These are phyloP conservation scores for Galerina marginata DNA, from an alignment of 768 basidiomycete species.

Conservation along the genomic window DNA sequence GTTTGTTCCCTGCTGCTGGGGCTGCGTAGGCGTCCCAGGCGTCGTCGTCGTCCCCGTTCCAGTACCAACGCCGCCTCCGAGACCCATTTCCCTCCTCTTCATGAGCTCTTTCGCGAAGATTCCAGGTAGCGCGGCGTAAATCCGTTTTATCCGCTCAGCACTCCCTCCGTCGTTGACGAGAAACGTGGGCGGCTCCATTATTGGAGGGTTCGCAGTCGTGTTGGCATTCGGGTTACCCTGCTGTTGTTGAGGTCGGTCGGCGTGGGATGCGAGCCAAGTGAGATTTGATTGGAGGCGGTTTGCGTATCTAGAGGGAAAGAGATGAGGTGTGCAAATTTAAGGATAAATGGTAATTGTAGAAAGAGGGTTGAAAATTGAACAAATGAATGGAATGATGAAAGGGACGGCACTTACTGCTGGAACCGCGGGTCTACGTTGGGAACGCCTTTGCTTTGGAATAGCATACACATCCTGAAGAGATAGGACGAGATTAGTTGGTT, in stretches of 20 bases:
- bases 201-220: constrained; percentile 49
- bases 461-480: constrained; percentile 58
- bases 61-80: constrained; percentile 6
- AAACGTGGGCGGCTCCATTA: constrained; percentile 59
- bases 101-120: constrained; percentile 69
- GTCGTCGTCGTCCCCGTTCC: background rate
- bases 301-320: constrained; percentile 51
- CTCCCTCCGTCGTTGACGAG: constrained; percentile 45
- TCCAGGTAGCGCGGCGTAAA: constrained; percentile 65
- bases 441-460: constrained; percentile 61
- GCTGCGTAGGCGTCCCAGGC: constrained; percentile 1
- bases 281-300: constrained; percentile 72
- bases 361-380: background rate
- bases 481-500: background rate
- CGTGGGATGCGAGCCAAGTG: constrained; percentile 71
- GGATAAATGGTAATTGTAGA: constrained; percentile 4
- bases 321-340: background rate
- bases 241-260: constrained; percentile 44
- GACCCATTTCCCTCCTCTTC: constrained; percentile 42
- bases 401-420: constrained; percentile 53
- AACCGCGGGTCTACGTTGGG: constrained; percentile 52
- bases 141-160: constrained; percentile 65
- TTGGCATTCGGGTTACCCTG: constrained; percentile 28
- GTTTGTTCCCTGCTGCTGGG: constrained; percentile 14
- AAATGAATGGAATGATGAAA: constrained; percentile 1